Base-by-base conservation (phyloP, 2,329 filamentous ascomycete genomes). In the Botrytis paeoniae region DNA sequence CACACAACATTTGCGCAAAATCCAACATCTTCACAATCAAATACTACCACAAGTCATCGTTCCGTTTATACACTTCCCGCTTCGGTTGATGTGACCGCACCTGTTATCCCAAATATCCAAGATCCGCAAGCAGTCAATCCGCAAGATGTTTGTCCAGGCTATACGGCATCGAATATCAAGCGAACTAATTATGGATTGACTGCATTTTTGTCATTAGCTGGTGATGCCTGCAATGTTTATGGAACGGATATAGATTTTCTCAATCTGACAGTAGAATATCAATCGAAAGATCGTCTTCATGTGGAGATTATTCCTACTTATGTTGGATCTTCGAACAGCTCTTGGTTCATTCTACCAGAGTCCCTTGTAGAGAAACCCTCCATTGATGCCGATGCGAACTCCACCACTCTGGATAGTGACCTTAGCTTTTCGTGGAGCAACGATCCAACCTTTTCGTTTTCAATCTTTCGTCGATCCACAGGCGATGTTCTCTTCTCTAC, bases 171-270 rank as follows among this genome's bases (percentile, higher is more conserved):
- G 29, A 89, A 91, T 79, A 84, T 93, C 22, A 80, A 84, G 69
- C 81, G 85, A 69, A 87, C 83, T 0, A 79, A 81, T 51, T 84
- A 83, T 68, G 88, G 88, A 14, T 83, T 96, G 70, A 92, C 88
- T 1, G 94, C 93, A 2, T 86, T 92, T 75, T 84, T 97, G 65
- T 86, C 82, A 4, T 86, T 97, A 18, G 91, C 91, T 12, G 93
- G 93, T 0, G 78, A 84, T 16, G 85, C 91, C 9, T 96, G 93
- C 84, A 92, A 95, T 81, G 87, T 89, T 35, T 97, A 95, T 76
- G 93, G 94, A 0, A 91, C 86, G 12, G 94, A 97, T 79, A 84
- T 97, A 41, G 85, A 90, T 37, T 83, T 86, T 7, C 83, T 97
- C 66, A 86, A 85, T 51, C 83, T 97, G 45, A 86, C 88, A 4